Evolutionary conservation across 2,329 filamentous ascomycete species (phyloP).

Genomic region (Monascus ruber): DNA sequence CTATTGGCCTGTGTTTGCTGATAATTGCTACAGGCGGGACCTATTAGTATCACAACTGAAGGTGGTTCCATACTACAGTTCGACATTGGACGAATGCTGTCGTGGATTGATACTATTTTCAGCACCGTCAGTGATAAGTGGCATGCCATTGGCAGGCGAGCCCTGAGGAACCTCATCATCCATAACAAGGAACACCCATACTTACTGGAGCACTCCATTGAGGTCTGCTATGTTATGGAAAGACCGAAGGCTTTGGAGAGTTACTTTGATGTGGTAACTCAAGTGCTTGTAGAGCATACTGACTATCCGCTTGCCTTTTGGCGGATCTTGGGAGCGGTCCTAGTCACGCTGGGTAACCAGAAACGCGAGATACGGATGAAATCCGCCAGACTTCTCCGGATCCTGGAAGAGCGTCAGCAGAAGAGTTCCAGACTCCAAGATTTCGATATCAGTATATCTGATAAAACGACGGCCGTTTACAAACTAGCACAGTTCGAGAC

Average conservation of each 20-base stretch:
- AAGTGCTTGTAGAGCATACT: slow-evolving; percentile 73
- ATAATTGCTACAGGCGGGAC: slow-evolving; percentile 37
- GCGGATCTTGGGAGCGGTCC: slow-evolving; percentile 75
- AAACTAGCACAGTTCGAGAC: slow-evolving; percentile 96
- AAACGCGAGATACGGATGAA: slow-evolving; percentile 81
- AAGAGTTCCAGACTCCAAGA: slow-evolving; percentile 88
- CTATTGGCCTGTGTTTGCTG: slow-evolving; percentile 4
- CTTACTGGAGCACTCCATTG: slow-evolving; percentile 78
- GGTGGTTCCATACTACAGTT: slow-evolving; percentile 82
- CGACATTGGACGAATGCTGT: slow-evolving; percentile 81
- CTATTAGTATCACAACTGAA: slow-evolving; percentile 78
- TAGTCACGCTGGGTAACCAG: slow-evolving; percentile 89
- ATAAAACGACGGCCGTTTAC: slow-evolving; percentile 96
- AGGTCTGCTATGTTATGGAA: slow-evolving; percentile 78
- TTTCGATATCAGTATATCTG: slow-evolving; percentile 95
- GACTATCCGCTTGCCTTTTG: slow-evolving; percentile 79
- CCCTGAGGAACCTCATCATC: slow-evolving; percentile 77
- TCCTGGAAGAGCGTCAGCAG: slow-evolving; percentile 69
- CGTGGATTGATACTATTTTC: slow-evolving; percentile 94
- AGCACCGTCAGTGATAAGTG: slow-evolving; percentile 82
- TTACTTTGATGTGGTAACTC: slow-evolving; percentile 85
- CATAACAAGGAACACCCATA: slow-evolving; percentile 83
- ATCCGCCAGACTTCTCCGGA: slow-evolving; percentile 68
- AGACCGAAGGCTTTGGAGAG: slow-evolving; percentile 76
- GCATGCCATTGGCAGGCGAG: slow-evolving; percentile 78